A percentile compares a stretch with the other conserved stretches of the same genome.
Evolutionary conservation across 192 early-diverging fungal species (phyloP).

Genomic region (Coemansia sp.): DNA sequence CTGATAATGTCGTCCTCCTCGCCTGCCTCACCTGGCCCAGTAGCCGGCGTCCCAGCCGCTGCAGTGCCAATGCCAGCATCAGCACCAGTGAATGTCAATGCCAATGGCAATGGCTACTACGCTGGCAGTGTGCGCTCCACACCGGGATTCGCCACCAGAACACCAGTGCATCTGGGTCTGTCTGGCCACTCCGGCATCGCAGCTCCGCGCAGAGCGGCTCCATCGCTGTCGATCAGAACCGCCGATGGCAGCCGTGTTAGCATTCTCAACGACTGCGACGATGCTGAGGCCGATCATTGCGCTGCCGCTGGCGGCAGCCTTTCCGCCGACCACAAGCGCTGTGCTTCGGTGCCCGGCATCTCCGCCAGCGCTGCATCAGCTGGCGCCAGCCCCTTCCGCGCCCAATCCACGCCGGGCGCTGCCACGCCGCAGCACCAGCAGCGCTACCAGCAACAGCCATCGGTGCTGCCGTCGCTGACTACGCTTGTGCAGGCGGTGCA

Average conservation of each 20-base stretch:
- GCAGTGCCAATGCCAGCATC: not conserved
- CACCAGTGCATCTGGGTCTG: constrained; percentile 30
- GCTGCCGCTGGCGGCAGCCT: constrained; percentile 3
- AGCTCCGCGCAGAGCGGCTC: constrained; percentile 19
- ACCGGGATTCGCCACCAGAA: constrained; percentile 27
- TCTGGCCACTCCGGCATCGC: constrained; percentile 9
- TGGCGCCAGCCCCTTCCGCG: constrained; percentile 24
- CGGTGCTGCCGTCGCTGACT: constrained; percentile 37
- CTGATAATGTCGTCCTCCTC: constrained; percentile 30
- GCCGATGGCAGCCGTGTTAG: constrained; percentile 48
- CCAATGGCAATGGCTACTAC: not conserved
- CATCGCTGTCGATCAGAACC: constrained; percentile 48
- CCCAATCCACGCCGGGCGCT: constrained; percentile 30
- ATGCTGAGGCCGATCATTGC: not conserved
- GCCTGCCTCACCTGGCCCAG: constrained; percentile 19
- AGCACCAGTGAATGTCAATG: too few relatives aligned
- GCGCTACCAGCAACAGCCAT: constrained; percentile 16
- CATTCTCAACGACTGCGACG: constrained; percentile 47
- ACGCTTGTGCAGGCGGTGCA: constrained; percentile 37
- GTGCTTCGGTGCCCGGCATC: constrained; percentile 35
- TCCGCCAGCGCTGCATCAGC: constrained; percentile 15
- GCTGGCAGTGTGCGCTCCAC: constrained; percentile 17
- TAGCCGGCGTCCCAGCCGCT: not conserved
- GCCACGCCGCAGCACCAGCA: constrained; percentile 25
- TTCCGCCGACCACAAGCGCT: constrained; percentile 34